Percentiles rank a stretch among this genome's conserved stretches.
Evolutionary conservation across 2,329 filamentous ascomycete species (phyloP).

Genomic region (Pseudogymnoascus sp.): DNA sequence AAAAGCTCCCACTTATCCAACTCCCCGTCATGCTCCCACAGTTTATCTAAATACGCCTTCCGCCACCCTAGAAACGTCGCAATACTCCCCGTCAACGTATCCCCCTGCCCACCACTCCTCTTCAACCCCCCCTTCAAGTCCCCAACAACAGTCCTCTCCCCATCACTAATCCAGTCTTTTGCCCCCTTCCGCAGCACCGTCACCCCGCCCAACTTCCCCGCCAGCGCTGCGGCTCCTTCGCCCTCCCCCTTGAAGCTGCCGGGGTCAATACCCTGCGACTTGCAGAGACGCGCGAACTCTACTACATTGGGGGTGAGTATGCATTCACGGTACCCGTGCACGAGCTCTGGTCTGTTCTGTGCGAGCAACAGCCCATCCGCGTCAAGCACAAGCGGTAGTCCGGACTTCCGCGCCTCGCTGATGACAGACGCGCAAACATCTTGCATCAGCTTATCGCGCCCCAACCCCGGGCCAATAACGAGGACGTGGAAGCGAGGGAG

Average conservation of each 20-base stretch:
- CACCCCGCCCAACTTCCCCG: slow-evolving; percentile 72
- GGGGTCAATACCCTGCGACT: slow-evolving; percentile 60
- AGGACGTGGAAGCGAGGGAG: slow-evolving; percentile 82
- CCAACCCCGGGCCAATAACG: slow-evolving; percentile 85
- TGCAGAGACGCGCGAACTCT: slow-evolving; percentile 77
- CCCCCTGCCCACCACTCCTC: slow-evolving; percentile 87
- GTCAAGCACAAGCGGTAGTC: slow-evolving; percentile 78
- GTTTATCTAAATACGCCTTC: slow-evolving; percentile 70
- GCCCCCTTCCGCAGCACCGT: slow-evolving; percentile 85
- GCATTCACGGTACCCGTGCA: slow-evolving; percentile 72
- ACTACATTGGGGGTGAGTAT: slow-evolving; percentile 93
- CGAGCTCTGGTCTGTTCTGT: slow-evolving; percentile 63
- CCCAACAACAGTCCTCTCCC: slow-evolving; percentile 62
- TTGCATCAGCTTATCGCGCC: slow-evolving; percentile 83
- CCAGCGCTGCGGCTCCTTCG: slow-evolving; percentile 53
- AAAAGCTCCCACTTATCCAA: slow-evolving; percentile 53
- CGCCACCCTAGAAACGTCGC: slow-evolving; percentile 86
- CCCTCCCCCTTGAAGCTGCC: slow-evolving; percentile 28
- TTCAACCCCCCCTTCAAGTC: slow-evolving; percentile 78
- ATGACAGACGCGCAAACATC: slow-evolving; percentile 74
- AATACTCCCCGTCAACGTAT: slow-evolving; percentile 83
- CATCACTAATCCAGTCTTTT: slow-evolving; percentile 76
- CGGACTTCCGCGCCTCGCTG: slow-evolving; percentile 60
- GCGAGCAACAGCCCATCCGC: slow-evolving; percentile 81
- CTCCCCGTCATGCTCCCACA: slow-evolving; percentile 60